phyloP scores from a whole-genome alignment of 2,329 filamentous ascomycete species.

The Periconia digitata region DNA sequence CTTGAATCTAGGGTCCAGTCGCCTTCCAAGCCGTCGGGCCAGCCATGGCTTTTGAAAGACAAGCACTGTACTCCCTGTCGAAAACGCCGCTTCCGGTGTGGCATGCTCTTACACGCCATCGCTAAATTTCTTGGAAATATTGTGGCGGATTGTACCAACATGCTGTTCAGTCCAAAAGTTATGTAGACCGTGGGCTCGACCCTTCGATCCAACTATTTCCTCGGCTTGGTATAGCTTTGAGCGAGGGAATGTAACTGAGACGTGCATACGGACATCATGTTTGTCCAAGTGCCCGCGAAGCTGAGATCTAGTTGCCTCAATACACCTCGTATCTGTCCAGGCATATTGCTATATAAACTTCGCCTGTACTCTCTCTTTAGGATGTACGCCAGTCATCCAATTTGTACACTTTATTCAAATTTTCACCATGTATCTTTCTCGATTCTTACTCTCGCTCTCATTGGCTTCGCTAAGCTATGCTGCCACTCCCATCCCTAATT shows the following conservation, averaged over 20 bases:
- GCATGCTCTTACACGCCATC: conserved; percentile 2
- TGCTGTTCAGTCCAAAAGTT: conserved; percentile 4
- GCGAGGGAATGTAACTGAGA: conserved; percentile 1
- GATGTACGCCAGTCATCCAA: conserved; percentile 1
- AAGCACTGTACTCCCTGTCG: not conserved
- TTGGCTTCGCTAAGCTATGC: conserved; percentile 21
- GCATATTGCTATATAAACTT: conserved; percentile 11
- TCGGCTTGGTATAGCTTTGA: not conserved
- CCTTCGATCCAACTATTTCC: conserved; percentile 10
- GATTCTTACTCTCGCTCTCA: conserved; percentile 12
- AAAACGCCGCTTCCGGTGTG: not conserved
- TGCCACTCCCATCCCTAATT: conserved; percentile 21
- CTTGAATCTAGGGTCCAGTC: not conserved
- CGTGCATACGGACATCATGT: not conserved
- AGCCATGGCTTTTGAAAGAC: not conserved
- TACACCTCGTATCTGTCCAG: not conserved
- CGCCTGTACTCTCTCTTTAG: not conserved
- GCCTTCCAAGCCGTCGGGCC: not conserved
- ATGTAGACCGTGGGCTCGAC: not conserved
- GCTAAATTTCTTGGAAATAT: conserved; percentile 28
- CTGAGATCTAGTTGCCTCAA: not conserved
- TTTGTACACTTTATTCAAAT: not conserved
- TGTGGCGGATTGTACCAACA: conserved; percentile 17
- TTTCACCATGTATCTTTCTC: not conserved
- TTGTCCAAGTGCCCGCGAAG: not conserved